Evolutionary conservation across 2,329 filamentous ascomycete genomes (phyloP).

Genomic region (Camptophora hylomeconis): DNA sequence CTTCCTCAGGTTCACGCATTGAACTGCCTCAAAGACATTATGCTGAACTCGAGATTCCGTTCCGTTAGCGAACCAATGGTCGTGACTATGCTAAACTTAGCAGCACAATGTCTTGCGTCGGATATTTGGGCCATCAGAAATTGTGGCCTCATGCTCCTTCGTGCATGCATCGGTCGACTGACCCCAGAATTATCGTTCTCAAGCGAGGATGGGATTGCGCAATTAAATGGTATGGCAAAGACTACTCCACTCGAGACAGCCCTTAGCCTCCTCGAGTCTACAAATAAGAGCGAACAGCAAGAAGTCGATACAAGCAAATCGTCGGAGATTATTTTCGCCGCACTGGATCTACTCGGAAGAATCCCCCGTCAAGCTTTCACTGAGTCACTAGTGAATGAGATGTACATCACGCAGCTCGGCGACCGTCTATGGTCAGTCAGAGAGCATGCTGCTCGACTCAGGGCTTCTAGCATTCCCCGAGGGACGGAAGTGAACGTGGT

Average conservation of each 20-base stretch:
- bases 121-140: conserved; percentile 90
- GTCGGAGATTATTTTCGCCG: conserved; percentile 26
- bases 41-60: conserved; percentile 67
- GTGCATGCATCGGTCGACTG: conserved; percentile 44
- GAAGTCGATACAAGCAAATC: conserved; percentile 1
- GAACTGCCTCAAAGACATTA: conserved; percentile 86
- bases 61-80: conserved; percentile 62
- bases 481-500: conserved; percentile 1
- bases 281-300: background rate
- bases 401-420: conserved; percentile 26
- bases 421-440: conserved; percentile 33
- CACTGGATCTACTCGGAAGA: conserved; percentile 30
- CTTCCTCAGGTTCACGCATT: conserved; percentile 88
- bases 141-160: conserved; percentile 77
- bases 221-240: background rate
- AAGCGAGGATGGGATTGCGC: background rate
- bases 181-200: conserved; percentile 21
- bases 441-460: conserved; percentile 30
- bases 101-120: conserved; percentile 64
- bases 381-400: conserved; percentile 20
- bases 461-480: conserved; percentile 5
- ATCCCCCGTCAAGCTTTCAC: conserved; percentile 18
- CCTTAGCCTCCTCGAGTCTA: conserved; percentile 6
- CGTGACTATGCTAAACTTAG: conserved; percentile 62
- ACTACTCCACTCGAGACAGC: conserved; percentile 6